Conservation (phyloP, 495 filamentous ascomycete genomes). For the Platismatia glauca region DNA sequence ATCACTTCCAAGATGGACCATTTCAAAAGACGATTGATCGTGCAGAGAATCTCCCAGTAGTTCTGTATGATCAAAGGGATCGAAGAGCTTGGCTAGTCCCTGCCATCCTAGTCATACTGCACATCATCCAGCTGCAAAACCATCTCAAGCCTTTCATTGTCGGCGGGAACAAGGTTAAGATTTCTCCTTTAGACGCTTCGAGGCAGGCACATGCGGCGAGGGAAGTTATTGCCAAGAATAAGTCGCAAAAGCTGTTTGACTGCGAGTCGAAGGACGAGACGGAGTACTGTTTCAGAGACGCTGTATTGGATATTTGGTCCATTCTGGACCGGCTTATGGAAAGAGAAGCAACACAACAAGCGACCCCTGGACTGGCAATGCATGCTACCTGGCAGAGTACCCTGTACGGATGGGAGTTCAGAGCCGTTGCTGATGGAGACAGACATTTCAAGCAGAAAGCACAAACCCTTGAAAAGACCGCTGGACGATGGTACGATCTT, state of each 20-base stretch:
- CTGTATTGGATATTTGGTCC: constrained; percentile 24
- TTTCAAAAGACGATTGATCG: constrained; percentile 15
- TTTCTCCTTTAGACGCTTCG: not conserved
- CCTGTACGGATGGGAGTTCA: constrained; percentile 23
- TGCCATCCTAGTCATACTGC: constrained; percentile 22
- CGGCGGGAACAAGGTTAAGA: constrained; percentile 6
- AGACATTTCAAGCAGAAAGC: constrained; percentile 15
- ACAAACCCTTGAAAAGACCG: constrained; percentile 10
- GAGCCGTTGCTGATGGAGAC: constrained; percentile 20
- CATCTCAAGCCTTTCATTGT: constrained; percentile 14
- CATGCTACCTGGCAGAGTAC: constrained; percentile 1
- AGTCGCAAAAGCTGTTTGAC: constrained; percentile 5
- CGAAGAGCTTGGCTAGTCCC: constrained; percentile 23
- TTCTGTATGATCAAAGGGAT: constrained; percentile 21
- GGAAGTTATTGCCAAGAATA: not conserved
- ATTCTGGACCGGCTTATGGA: constrained; percentile 23
- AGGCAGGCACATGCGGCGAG: not conserved
- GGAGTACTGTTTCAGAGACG: constrained; percentile 21
- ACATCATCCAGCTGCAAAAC: constrained; percentile 20
- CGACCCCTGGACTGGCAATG: constrained; percentile 12
- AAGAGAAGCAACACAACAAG: constrained; percentile 11
- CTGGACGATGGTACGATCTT: constrained; percentile 23
- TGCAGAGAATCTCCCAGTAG: constrained; percentile 20
- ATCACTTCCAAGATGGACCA: constrained; percentile 17
- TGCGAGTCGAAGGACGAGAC: not conserved